These are phyloP conservation scores for Rhinocladiella similis DNA, from an alignment of 2,329 filamentous ascomycete genomes.

Conservation along the genomic window DNA sequence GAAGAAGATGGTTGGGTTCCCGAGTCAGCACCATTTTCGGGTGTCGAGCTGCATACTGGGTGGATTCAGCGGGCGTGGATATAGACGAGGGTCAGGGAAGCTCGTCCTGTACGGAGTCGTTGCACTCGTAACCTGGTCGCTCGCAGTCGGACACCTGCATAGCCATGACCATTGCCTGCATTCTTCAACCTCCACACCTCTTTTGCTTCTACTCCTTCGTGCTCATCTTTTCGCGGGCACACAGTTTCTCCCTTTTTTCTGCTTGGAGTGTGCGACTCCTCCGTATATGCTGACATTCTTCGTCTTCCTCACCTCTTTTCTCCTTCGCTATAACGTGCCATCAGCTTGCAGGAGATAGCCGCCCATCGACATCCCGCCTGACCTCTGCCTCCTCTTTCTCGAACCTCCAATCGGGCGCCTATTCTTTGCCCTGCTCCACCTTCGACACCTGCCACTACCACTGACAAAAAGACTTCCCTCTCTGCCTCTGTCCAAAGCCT, in stretches of 20 bases:
- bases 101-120: not conserved
- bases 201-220: not conserved
- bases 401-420: conserved; percentile 18
- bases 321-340: not conserved
- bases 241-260: not conserved
- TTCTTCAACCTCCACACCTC: not conserved
- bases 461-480: conserved; percentile 8
- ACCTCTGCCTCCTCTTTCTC: not conserved
- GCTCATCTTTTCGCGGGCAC: not conserved
- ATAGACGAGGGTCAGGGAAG: not conserved
- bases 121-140: no score
- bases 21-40: not conserved
- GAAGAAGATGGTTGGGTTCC: not conserved
- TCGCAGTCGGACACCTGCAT: not conserved
- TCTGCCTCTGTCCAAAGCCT: not conserved
- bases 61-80: not conserved
- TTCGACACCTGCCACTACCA: conserved; percentile 12
- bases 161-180: not conserved
- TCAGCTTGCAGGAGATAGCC: not conserved
- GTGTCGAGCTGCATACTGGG: not conserved
- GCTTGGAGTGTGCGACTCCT: not conserved
- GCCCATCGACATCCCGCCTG: not conserved
- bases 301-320: not conserved
- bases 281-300: not conserved
- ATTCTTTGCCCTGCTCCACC: conserved; percentile 4